phyloP scores from a whole-genome alignment of 2,329 filamentous ascomycete species.

The Rhinocladiella similis region DNA sequence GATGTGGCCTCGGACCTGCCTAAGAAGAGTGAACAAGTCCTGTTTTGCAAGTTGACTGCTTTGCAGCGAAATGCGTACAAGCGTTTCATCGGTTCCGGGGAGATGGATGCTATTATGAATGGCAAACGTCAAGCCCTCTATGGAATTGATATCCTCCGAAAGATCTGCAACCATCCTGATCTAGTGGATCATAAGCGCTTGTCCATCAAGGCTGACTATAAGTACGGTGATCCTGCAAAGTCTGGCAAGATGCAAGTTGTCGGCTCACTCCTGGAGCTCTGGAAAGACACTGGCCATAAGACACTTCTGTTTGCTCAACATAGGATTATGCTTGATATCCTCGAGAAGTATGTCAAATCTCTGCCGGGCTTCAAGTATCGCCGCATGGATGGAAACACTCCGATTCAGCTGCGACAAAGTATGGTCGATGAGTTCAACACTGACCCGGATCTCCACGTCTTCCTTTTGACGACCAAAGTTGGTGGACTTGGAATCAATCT shows the following conservation, averaged over 20 bases:
- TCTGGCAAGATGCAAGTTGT: conserved; percentile 97
- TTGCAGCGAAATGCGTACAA: conserved; percentile 79
- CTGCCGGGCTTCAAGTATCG: conserved; percentile 73
- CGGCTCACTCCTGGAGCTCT: conserved; percentile 80
- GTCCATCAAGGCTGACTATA: conserved; percentile 63
- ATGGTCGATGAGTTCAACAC: conserved; percentile 94
- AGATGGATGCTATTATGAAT: conserved; percentile 79
- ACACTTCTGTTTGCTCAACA: conserved; percentile 91
- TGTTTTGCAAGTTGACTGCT: conserved; percentile 89
- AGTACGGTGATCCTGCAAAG: conserved; percentile 74
- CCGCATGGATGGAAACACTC: conserved; percentile 91
- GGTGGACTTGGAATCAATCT: conserved; percentile 92
- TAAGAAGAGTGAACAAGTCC: conserved; percentile 91
- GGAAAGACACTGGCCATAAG: conserved; percentile 92
- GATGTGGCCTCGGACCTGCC: conserved; percentile 93
- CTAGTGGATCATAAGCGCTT: conserved; percentile 67
- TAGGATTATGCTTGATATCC: conserved; percentile 90
- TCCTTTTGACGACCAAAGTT: conserved; percentile 92
- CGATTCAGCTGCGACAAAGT: conserved; percentile 81
- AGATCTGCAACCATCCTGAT: conserved; percentile 98
- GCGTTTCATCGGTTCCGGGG: conserved; percentile 75
- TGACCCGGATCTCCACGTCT: conserved; percentile 75
- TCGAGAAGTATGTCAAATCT: conserved; percentile 74
- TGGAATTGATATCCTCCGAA: conserved; percentile 87
- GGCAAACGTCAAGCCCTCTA: conserved; percentile 77